phyloP scores from a whole-genome alignment of 768 basidiomycete species.

The Ramaria sp. region DNA sequence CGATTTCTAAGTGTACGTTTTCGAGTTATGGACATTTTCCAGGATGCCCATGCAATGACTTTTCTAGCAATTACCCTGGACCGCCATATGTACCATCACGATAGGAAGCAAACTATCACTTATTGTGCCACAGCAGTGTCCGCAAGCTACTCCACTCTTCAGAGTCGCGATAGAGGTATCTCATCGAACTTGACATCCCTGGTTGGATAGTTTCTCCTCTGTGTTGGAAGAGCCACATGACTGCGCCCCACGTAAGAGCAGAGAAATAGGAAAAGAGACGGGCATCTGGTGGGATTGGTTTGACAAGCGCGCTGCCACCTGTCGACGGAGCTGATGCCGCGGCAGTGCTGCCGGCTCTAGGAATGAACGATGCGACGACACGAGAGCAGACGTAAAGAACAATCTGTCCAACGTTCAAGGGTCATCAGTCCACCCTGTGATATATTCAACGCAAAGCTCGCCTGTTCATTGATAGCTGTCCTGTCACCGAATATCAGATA shows the following conservation, averaged over 20 bases:
- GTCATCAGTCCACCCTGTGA: background rate
- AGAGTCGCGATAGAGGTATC: constrained; percentile 89
- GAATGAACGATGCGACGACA: constrained; percentile 84
- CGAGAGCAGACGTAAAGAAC: constrained; percentile 94
- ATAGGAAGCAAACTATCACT: constrained; percentile 25
- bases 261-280: constrained; percentile 80
- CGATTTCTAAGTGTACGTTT: background rate
- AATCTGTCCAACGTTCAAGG: constrained; percentile 41
- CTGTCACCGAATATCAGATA: constrained; percentile 82
- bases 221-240: constrained; percentile 93
- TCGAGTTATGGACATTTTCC: background rate
- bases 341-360: constrained; percentile 55
- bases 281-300: constrained; percentile 76
- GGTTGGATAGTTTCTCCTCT: constrained; percentile 86
- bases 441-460: constrained; percentile 21
- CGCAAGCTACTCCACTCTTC: constrained; percentile 73
- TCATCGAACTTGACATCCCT: constrained; percentile 95
- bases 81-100: background rate
- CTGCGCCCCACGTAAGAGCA: constrained; percentile 85
- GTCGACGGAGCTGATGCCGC: constrained; percentile 23
- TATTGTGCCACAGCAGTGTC: constrained; percentile 90
- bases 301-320: constrained; percentile 19
- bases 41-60: background rate
- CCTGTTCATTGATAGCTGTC: constrained; percentile 87
- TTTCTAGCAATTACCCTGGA: background rate